A percentile compares a stretch with the other conserved stretches of the same genome.
Conservation (phyloP, 139 green algal species). For the Chlorella sp. region DNA sequence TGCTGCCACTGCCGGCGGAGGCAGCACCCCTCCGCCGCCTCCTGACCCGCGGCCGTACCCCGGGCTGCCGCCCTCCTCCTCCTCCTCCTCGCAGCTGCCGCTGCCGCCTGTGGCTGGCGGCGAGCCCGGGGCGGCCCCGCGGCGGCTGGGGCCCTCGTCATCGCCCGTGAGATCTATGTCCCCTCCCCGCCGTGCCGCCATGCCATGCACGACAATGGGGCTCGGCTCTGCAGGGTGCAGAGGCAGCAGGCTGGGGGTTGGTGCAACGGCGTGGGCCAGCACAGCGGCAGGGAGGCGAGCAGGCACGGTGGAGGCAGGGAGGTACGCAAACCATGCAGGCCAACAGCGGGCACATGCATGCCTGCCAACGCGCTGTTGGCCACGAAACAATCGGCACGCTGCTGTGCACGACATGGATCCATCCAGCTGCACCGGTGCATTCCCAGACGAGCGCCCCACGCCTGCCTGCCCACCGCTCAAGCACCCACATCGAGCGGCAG, state of each 20-base stretch:
- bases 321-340: background rate
- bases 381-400: background rate
- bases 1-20: background rate
- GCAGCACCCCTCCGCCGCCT: background rate
- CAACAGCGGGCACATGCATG: too few species aligned
- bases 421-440: too few species aligned
- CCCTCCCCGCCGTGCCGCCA: background rate
- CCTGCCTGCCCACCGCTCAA: background rate
- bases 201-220: background rate
- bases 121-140: background rate
- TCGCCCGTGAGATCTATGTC: background rate
- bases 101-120: background rate
- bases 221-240: background rate
- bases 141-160: background rate
- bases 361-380: too few species aligned
- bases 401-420: too few species aligned
- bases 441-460: too few species aligned
- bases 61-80: background rate
- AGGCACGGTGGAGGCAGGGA: background rate
- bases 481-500: background rate
- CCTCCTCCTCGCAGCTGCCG: background rate
- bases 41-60: background rate
- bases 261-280: background rate
- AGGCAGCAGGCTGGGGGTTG: background rate
- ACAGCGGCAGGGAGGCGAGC: background rate